Percentiles rank a stretch among this genome's conserved stretches.
These are phyloP conservation scores for Lyophyllum atratum DNA, from an alignment of 768 basidiomycete species.

Conservation along the genomic window DNA sequence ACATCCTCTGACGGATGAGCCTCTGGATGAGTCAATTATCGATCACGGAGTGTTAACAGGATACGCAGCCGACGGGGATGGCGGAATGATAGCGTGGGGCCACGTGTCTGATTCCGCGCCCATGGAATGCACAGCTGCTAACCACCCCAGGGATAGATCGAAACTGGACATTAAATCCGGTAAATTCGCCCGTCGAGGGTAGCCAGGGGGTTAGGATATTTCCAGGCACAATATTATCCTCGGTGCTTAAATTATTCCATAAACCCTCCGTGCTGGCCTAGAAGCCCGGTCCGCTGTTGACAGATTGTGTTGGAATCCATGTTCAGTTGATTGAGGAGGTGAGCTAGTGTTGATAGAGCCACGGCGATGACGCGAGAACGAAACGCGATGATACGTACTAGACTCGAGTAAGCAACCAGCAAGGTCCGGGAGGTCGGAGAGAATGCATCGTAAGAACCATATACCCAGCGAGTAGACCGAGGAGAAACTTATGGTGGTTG, in stretches of 20 bases:
- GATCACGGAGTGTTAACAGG: neutral
- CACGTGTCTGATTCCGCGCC: slow-evolving; percentile 3
- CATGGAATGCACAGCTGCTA: neutral
- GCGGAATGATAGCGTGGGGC: neutral
- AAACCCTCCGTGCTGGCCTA: too few relatives aligned
- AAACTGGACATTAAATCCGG: neutral
- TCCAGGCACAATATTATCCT: neutral
- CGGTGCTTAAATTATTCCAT: neutral
- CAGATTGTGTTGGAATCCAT: neutral
- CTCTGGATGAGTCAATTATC: slow-evolving; percentile 2
- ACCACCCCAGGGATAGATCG: neutral
- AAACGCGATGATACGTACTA: neutral
- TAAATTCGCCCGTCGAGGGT: neutral
- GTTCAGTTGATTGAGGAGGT: neutral
- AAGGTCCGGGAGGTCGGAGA: neutral
- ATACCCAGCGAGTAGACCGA: neutral
- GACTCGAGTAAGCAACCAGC: neutral
- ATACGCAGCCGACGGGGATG: slow-evolving; percentile 1
- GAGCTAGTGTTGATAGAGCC: neutral
- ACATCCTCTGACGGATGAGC: neutral
- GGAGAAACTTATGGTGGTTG: neutral
- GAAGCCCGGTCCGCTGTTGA: neutral
- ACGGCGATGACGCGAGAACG: neutral
- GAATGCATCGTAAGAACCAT: neutral
- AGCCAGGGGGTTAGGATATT: neutral